phyloP scores from a whole-genome alignment of 305 asterid genomes.

The Caryopteris hybrid region DNA sequence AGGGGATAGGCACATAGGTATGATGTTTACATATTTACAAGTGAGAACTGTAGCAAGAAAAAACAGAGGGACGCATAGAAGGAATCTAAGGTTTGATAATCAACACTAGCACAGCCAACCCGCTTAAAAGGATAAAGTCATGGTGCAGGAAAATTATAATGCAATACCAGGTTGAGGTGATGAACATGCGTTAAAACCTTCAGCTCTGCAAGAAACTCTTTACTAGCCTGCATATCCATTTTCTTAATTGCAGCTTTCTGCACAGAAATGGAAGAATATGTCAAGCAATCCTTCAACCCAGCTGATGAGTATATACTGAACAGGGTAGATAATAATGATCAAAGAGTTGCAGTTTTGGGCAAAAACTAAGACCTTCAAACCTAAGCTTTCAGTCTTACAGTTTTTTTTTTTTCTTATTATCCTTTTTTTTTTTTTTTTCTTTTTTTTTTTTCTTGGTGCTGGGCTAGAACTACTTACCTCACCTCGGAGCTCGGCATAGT shows the following conservation, averaged over 20 bases:
- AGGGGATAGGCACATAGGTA: neutral
- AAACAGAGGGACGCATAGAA: neutral
- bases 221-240: constrained; percentile 96
- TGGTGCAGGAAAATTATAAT: constrained; percentile 1
- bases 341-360: neutral
- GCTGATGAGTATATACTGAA: neutral
- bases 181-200: constrained; percentile 92
- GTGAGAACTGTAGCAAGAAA: neutral
- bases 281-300: constrained; percentile 14
- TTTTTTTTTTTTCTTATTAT: too few relatives aligned
- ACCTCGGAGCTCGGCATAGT: constrained; percentile 97
- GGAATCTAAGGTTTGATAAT: neutral
- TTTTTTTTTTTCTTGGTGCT: too few relatives aligned
- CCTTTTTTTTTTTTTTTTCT: too few relatives aligned
- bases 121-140: neutral
- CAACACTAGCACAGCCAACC: neutral
- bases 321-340: neutral
- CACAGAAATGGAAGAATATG: constrained; percentile 22
- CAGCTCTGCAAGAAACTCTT: constrained; percentile 90
- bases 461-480: constrained; percentile 51
- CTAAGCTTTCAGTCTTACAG: neutral
- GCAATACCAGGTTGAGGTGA: constrained; percentile 91
- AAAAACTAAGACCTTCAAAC: constrained; percentile 8
- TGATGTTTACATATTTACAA: neutral
- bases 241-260: constrained; percentile 99